Evolutionary conservation across 371 early-diverging fungal genomes (phyloP).

Genomic region (Mortierella sp.): DNA sequence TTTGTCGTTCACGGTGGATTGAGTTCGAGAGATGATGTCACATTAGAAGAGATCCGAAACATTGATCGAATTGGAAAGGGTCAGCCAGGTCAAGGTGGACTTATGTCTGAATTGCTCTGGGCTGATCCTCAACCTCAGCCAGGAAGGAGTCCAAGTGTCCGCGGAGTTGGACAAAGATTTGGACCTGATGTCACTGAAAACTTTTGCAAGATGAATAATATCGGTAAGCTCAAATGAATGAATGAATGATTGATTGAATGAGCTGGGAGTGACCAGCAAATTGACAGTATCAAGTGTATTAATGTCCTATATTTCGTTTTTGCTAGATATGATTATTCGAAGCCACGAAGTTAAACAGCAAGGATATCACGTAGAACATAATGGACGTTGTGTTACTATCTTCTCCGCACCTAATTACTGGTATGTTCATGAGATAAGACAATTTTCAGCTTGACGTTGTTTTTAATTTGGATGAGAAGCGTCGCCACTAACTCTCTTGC

Average conservation of each 20-base stretch:
- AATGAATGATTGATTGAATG: not conserved
- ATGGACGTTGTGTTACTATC: slow-evolving; percentile 95
- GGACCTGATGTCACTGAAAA: slow-evolving; percentile 96
- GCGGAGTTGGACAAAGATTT: slow-evolving; percentile 96
- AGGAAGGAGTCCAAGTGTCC: slow-evolving; percentile 89
- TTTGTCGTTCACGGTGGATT: slow-evolving; percentile 99
- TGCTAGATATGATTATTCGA: slow-evolving; percentile 88
- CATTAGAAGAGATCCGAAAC: slow-evolving; percentile 90
- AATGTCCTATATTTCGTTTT: not conserved
- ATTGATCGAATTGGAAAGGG: slow-evolving; percentile 92
- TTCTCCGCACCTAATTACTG: slow-evolving; percentile 99
- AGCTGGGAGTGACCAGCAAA: not conserved
- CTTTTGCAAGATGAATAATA: slow-evolving; percentile 89
- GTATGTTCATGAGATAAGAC: slow-evolving; percentile 48
- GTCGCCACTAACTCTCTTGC: not conserved
- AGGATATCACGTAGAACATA: slow-evolving; percentile 94
- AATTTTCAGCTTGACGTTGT: too few relatives aligned
- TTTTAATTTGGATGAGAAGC: too few relatives aligned
- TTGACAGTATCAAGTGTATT: not conserved
- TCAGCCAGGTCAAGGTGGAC: slow-evolving; percentile 74
- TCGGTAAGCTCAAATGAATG: slow-evolving; percentile 61
- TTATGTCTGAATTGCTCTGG: slow-evolving; percentile 98
- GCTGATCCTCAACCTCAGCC: slow-evolving; percentile 85
- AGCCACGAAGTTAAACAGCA: slow-evolving; percentile 97
- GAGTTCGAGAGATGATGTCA: slow-evolving; percentile 92